Percentiles rank a stretch among this genome's conserved stretches.
These are phyloP conservation scores for Blakeslea trispora DNA, from an alignment of 371 early-diverging fungal species.

Conservation along the genomic window DNA sequence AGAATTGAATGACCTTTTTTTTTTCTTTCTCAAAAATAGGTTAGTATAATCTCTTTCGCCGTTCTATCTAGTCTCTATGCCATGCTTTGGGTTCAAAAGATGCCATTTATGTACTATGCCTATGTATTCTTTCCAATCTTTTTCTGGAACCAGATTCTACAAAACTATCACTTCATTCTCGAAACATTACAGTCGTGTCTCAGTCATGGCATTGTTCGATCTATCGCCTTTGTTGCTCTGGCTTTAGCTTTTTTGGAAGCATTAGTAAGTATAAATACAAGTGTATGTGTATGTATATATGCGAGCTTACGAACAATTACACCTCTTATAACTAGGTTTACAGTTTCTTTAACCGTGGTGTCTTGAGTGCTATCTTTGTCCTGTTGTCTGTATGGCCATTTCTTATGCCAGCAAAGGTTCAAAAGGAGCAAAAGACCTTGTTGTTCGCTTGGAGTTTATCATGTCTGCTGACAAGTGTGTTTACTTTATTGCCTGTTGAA, in stretches of 20 bases:
- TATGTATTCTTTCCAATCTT: constrained; percentile 84
- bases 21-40: constrained; percentile 33
- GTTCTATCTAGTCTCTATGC: constrained; percentile 43
- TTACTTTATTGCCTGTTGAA: constrained; percentile 88
- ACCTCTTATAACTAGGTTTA: constrained; percentile 61
- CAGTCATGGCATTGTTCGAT: constrained; percentile 8
- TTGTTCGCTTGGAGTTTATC: constrained; percentile 59
- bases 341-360: constrained; percentile 74
- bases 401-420: constrained; percentile 54
- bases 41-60: constrained; percentile 42
- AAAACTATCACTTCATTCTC: constrained; percentile 27
- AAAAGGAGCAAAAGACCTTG: constrained; percentile 37
- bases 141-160: constrained; percentile 80
- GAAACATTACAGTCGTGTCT: constrained; percentile 31
- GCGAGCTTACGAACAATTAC: background rate
- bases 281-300: no score
- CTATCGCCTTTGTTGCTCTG: constrained; percentile 28
- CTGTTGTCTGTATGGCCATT: constrained; percentile 65
- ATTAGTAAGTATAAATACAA: constrained; percentile 52
- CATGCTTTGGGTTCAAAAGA: constrained; percentile 69
- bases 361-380: constrained; percentile 58
- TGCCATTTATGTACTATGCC: constrained; percentile 83
- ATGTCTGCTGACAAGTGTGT: constrained; percentile 76
- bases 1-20: no score
- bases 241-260: constrained; percentile 65